phyloP scores from a whole-genome alignment of 2,329 filamentous ascomycete genomes.

The Fusarium penzigii region DNA sequence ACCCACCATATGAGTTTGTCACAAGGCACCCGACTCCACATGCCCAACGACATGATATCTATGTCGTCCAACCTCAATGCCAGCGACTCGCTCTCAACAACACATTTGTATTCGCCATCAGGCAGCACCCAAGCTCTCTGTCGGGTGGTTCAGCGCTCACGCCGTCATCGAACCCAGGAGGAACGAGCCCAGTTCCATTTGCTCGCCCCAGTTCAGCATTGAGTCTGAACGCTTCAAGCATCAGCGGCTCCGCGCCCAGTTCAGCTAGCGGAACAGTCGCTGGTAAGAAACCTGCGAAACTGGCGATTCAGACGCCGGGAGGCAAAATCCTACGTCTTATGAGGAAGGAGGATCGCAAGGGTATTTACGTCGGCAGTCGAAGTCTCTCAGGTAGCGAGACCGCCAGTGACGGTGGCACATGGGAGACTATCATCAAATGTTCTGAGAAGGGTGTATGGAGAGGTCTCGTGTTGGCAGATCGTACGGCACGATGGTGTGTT shows the following conservation, averaged over 20 bases:
- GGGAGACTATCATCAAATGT: slow-evolving; percentile 92
- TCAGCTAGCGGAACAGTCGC: slow-evolving; percentile 53
- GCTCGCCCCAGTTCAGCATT: slow-evolving; percentile 61
- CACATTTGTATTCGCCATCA: slow-evolving; percentile 94
- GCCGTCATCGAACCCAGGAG: slow-evolving; percentile 49
- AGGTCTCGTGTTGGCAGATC: slow-evolving; percentile 78
- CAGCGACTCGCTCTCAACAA: slow-evolving; percentile 87
- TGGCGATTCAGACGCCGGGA: slow-evolving; percentile 90
- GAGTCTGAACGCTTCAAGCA: slow-evolving; percentile 63
- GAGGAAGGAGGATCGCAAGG: slow-evolving; percentile 72
- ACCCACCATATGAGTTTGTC: slow-evolving; percentile 92
- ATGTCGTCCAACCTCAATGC: slow-evolving; percentile 95
- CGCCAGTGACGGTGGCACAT: slow-evolving; percentile 69
- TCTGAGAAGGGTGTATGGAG: slow-evolving; percentile 80
- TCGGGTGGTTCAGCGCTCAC: slow-evolving; percentile 40
- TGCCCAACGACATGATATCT: slow-evolving; percentile 95
- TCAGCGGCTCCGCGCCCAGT: slow-evolving; percentile 58
- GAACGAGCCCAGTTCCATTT: slow-evolving; percentile 61
- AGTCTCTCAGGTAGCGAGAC: slow-evolving; percentile 52
- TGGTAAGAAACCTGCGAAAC: slow-evolving; percentile 84
- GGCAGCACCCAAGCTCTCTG: slow-evolving; percentile 77
- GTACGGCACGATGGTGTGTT: slow-evolving; percentile 87
- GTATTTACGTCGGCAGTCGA: slow-evolving; percentile 49
- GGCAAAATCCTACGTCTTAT: slow-evolving; percentile 92
- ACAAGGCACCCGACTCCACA: slow-evolving; percentile 94